A percentile compares a stretch with the other conserved stretches of the same genome.
Conservation (phyloP, 2,329 filamentous ascomycete species). For the Claviceps sp. region DNA sequence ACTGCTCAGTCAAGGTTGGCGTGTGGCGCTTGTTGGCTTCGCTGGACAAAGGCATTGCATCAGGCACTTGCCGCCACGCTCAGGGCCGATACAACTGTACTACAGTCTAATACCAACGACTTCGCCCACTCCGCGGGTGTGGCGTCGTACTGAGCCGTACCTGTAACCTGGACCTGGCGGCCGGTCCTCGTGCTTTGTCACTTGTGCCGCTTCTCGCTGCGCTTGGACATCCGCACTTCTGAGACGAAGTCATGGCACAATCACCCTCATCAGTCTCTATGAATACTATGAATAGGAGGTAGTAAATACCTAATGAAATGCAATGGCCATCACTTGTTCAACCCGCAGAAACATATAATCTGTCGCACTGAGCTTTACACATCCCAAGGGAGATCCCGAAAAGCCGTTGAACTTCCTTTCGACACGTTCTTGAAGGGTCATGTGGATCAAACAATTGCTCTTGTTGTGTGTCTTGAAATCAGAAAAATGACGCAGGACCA, state of each 20-base stretch:
- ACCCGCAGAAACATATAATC: too few relatives aligned
- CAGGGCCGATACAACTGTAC: neutral
- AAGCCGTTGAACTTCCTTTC: neutral
- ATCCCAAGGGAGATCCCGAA: neutral
- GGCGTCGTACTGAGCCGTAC: neutral
- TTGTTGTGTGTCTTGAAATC: neutral
- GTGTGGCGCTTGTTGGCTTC: neutral
- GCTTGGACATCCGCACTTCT: neutral
- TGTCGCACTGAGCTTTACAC: too few relatives aligned
- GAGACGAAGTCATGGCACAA: too few relatives aligned
- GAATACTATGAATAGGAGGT: too few relatives aligned
- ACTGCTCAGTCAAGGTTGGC: neutral
- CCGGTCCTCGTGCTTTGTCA: neutral
- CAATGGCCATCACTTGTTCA: too few relatives aligned
- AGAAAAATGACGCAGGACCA: neutral
- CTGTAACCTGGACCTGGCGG: neutral
- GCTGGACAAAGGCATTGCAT: neutral
- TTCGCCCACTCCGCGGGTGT: neutral
- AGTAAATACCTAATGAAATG: too few relatives aligned
- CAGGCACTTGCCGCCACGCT: neutral
- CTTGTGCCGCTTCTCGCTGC: neutral
- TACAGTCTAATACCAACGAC: neutral
- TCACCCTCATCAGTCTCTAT: too few relatives aligned
- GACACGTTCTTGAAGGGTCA: neutral
- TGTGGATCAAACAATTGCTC: neutral